Percentiles rank a stretch among this genome's conserved stretches.
phyloP scores from a whole-genome alignment of 1,139 yeast species.

The Zygosaccharomyces sapae region DNA sequence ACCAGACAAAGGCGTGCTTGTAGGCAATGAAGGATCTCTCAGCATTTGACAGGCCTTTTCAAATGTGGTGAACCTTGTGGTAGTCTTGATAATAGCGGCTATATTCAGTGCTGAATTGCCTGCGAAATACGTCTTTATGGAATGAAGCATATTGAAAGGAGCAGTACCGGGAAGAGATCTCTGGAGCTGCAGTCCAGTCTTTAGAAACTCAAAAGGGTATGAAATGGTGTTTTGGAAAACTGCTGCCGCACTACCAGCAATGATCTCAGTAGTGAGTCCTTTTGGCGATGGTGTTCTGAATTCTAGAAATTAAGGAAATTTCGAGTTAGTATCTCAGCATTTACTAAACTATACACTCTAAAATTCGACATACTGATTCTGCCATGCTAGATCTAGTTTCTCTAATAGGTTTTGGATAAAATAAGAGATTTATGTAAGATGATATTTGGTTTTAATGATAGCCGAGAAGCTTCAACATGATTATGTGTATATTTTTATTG shows the following conservation, averaged over 20 bases:
- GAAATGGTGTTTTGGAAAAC: conserved; percentile 66
- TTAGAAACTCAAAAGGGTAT: conserved; percentile 80
- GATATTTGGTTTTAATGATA: no score
- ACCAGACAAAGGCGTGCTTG: conserved; percentile 55
- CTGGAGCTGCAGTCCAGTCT: conserved; percentile 66
- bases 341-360: neutral
- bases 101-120: conserved; percentile 79
- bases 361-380: conserved; percentile 8
- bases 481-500: neutral
- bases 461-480: neutral
- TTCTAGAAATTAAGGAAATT: no score
- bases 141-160: conserved; percentile 38
- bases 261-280: conserved; percentile 48
- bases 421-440: no score
- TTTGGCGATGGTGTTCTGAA: neutral
- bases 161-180: conserved; percentile 43
- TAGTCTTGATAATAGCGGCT: conserved; percentile 73
- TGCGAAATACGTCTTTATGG: conserved; percentile 51
- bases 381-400: neutral
- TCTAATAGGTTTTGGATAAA: no score
- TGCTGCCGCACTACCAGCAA: conserved; percentile 75
- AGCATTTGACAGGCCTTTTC: conserved; percentile 73
- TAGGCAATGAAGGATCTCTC: conserved; percentile 44
- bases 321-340: conserved; percentile 6
- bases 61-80: conserved; percentile 68